A percentile compares a stretch with the other conserved stretches of the same genome.
phyloP scores from a whole-genome alignment of 2,329 filamentous ascomycete genomes.

The Fusarium goolgardi region DNA sequence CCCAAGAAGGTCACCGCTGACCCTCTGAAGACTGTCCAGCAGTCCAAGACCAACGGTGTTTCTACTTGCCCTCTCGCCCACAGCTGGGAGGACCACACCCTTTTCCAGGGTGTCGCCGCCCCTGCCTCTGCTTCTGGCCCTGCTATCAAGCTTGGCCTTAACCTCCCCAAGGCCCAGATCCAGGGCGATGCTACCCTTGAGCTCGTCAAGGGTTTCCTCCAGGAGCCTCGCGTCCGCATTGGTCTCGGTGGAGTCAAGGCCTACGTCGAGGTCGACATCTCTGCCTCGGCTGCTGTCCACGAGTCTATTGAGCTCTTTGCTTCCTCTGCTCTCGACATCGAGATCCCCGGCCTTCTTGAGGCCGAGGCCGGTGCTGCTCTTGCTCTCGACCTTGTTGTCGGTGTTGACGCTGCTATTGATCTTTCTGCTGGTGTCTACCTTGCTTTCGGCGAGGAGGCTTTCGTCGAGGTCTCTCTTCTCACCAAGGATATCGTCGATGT shows the following conservation, averaged over 20 bases:
- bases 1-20: not conserved
- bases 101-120: slow-evolving; percentile 37
- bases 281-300: slow-evolving; percentile 57
- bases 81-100: slow-evolving; percentile 31
- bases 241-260: slow-evolving; percentile 63
- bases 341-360: slow-evolving; percentile 55
- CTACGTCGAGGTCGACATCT: slow-evolving; percentile 62
- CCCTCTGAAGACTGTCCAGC: not conserved
- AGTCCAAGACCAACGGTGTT: slow-evolving; percentile 2
- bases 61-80: slow-evolving; percentile 27
- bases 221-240: slow-evolving; percentile 57
- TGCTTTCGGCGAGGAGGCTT: slow-evolving; percentile 59
- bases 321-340: slow-evolving; percentile 52
- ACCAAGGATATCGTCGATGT: slow-evolving; percentile 55
- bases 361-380: slow-evolving; percentile 59
- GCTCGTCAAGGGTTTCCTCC: slow-evolving; percentile 55
- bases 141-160: slow-evolving; percentile 42
- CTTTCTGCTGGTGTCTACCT: slow-evolving; percentile 61
- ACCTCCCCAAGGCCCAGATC: slow-evolving; percentile 53
- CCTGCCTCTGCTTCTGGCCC: slow-evolving; percentile 32
- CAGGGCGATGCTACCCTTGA: slow-evolving; percentile 61
- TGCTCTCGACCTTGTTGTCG: slow-evolving; percentile 64
- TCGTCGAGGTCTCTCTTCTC: slow-evolving; percentile 56
- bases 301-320: slow-evolving; percentile 64
- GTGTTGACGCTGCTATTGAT: slow-evolving; percentile 60